phyloP scores from a whole-genome alignment of 371 early-diverging fungal genomes.

The Mortierella polycephala region DNA sequence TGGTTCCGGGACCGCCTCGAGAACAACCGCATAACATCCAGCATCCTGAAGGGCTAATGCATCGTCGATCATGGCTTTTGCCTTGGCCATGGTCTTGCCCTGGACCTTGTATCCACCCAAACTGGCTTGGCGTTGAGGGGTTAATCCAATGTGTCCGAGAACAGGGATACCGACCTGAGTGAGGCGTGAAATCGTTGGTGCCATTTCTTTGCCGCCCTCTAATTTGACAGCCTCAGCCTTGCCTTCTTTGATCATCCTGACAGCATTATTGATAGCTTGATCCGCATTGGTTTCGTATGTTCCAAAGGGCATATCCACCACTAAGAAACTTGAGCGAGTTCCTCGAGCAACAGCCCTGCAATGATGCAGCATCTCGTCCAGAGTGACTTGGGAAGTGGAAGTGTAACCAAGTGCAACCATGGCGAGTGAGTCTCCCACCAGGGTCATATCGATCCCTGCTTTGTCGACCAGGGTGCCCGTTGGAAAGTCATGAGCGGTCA shows the following conservation, averaged over 20 bases:
- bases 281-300: constrained; percentile 83
- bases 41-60: constrained; percentile 91
- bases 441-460: constrained; percentile 83
- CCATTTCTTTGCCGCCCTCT: constrained; percentile 92
- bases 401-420: constrained; percentile 95
- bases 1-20: constrained; percentile 91
- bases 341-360: constrained; percentile 91
- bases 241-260: constrained; percentile 89
- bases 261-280: constrained; percentile 79
- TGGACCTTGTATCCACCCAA: constrained; percentile 94
- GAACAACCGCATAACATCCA: constrained; percentile 88
- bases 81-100: constrained; percentile 85
- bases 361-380: constrained; percentile 97
- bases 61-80: constrained; percentile 79
- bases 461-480: constrained; percentile 86
- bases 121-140: constrained; percentile 89
- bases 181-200: constrained; percentile 76
- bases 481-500: constrained; percentile 93
- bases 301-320: constrained; percentile 94
- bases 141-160: constrained; percentile 93
- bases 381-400: constrained; percentile 83
- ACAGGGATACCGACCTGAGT: constrained; percentile 91
- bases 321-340: constrained; percentile 75
- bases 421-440: constrained; percentile 97
- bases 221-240: constrained; percentile 94